Base-by-base conservation (phyloP, 2,329 filamentous ascomycete genomes). In the Penicillium palitans region DNA sequence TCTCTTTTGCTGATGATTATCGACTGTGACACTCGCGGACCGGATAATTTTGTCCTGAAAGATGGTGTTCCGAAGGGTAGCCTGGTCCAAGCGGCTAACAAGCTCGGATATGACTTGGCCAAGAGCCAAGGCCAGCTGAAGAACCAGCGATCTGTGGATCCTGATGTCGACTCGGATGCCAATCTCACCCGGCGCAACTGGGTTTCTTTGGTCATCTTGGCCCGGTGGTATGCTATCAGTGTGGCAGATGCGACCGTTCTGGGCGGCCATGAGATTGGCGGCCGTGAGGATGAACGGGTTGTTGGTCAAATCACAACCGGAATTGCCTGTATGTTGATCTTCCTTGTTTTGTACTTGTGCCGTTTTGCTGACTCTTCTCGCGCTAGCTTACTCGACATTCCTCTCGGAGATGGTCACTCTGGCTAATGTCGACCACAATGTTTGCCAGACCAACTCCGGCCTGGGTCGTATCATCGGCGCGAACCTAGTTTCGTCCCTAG, bases 221-320 rank as follows among this genome's bases (percentile, higher is more conserved):
- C 71, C 7, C 76, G 76, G 40, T 78, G 75, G 76, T 75, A 78
- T 60, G 70, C 73, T 21, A 70, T 78, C 33, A 76, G 75, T 63
- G 72, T 76, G 15, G 75, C 74, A 41, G 74, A 76, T 45, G 68
- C 67, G 21, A 77, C 74, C 57, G 65, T 76, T 35, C 67, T 78
- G 41, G 71, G 70, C 37, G 70, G 64, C 12, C 66, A 75, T 35
- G 75, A 77, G 54, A 72, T 76, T 51, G 72, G 71, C 48, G 72
- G 72, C 10, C 72, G 69, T 33, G 74, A 76, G 42, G 76, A 78
- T 66, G 71, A 72, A 56, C 68, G 72, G 41, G 67, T 77, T 25
- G 63, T 76, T 51, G 72, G 73, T n/a, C 67, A 68, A 21, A 69
- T 72, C 27, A 66, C 74, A 3, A 68, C 68, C 29, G 74, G 75